Evolutionary conservation across 257 asterid species (phyloP).

Genomic region (Penstemon barbatus): DNA sequence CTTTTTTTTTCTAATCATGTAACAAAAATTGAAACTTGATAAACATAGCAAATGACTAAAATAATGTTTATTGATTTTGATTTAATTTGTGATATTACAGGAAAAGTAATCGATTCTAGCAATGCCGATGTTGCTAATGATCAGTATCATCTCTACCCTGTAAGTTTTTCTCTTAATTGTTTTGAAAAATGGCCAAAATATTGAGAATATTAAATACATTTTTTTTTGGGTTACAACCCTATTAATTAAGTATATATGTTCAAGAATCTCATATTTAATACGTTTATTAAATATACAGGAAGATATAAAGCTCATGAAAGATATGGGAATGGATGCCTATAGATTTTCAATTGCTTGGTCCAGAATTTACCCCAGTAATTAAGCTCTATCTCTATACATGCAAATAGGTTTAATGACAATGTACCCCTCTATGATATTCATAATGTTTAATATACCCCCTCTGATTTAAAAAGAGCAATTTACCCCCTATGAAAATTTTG

Average conservation of each 20-base stretch:
- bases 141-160: constrained; percentile 72
- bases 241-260: too few species aligned
- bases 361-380: constrained; percentile 72
- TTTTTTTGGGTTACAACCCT: neutral
- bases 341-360: constrained; percentile 94
- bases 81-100: constrained; percentile 29
- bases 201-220: too few species aligned
- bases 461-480: too few species aligned
- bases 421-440: too few species aligned
- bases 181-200: neutral
- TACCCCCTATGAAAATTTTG: too few species aligned
- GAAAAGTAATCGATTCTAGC: constrained; percentile 73
- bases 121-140: constrained; percentile 80
- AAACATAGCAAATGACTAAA: too few species aligned
- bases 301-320: constrained; percentile 75
- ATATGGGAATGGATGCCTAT: constrained; percentile 94
- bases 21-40: too few species aligned
- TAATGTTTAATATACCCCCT: too few species aligned
- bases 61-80: neutral
- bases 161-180: constrained; percentile 28
- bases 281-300: constrained; percentile 40
- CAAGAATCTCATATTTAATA: too few species aligned
- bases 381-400: too few species aligned
- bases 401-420: too few species aligned
- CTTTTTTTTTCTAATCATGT: too few species aligned